Evolutionary conservation across 768 basidiomycete species (phyloP).

Genomic region (Floccularia luteovirens): DNA sequence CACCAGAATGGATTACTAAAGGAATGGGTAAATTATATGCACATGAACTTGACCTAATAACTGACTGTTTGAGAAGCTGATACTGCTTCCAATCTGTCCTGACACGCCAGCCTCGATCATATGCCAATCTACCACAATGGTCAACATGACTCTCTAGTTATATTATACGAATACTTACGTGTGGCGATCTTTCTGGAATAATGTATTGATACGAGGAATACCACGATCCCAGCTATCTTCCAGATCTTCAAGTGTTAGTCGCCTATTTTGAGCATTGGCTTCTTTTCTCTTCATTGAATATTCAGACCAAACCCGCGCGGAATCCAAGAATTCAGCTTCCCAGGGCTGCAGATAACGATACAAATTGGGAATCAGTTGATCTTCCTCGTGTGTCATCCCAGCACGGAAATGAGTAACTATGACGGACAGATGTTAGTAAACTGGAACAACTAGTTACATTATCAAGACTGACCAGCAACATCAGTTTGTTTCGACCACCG

Average conservation of each 20-base stretch:
- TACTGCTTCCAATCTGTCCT: conserved; percentile 98
- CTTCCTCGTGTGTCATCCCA: conserved; percentile 95
- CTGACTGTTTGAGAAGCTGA: conserved; percentile 84
- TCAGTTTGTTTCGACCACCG: conserved; percentile 99
- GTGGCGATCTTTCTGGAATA: conserved; percentile 98
- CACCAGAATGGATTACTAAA: conserved; percentile 96
- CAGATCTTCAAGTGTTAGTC: conserved; percentile 93
- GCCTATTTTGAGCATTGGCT: conserved; percentile 97
- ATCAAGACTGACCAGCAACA: conserved; percentile 62
- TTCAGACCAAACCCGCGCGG: conserved; percentile 98
- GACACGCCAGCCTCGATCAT: conserved; percentile 98
- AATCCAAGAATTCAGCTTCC: conserved; percentile 97
- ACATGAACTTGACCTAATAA: conserved; percentile 7
- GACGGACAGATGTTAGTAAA: conserved; percentile 1
- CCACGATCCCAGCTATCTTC: conserved; percentile 99
- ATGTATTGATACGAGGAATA: conserved; percentile 96
- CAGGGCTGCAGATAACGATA: conserved; percentile 96
- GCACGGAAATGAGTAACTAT: conserved; percentile 97
- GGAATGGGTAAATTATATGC: conserved; percentile 6
- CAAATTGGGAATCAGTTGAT: conserved; percentile 93
- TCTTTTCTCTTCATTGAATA: conserved; percentile 99
- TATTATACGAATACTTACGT: conserved; percentile 44
- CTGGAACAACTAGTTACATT: not conserved
- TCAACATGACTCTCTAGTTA: not conserved
- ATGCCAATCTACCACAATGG: conserved; percentile 60